A percentile compares a stretch with the other conserved stretches of the same genome.
phyloP scores from a whole-genome alignment of 2,329 filamentous ascomycete species.

The Botrytis elliptica region DNA sequence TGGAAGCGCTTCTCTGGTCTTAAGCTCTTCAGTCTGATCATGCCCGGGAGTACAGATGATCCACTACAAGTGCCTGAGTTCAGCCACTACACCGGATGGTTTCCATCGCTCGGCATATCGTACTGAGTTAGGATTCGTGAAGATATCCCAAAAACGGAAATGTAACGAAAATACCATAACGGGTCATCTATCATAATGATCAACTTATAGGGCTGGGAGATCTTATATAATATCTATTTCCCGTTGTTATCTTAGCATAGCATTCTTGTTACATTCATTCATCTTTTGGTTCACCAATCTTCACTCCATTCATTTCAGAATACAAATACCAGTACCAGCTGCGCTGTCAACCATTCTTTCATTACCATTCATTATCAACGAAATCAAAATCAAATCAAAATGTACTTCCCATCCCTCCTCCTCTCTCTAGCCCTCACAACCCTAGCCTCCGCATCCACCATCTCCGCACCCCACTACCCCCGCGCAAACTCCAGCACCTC shows the following conservation, averaged over 20 bases:
- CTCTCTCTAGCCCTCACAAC: background rate
- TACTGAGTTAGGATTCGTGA: background rate
- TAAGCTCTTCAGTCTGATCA: background rate
- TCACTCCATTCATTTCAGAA: background rate
- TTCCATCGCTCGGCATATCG: background rate
- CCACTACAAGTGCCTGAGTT: background rate
- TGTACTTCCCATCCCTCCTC: conserved; percentile 1
- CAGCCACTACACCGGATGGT: background rate
- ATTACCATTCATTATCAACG: background rate
- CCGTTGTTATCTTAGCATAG: background rate
- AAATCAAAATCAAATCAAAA: background rate
- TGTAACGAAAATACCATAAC: background rate
- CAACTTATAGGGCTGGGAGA: background rate
- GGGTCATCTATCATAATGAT: background rate
- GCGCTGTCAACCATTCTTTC: background rate
- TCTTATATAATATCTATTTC: background rate
- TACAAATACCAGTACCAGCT: background rate
- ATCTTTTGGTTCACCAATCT: background rate
- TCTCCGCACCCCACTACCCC: background rate
- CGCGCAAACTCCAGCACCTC: background rate
- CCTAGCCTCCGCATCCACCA: background rate
- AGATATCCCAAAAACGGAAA: background rate
- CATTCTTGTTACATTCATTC: background rate
- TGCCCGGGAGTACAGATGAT: background rate
- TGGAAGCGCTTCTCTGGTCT: background rate